Evolutionary conservation across 2,329 filamentous ascomycete genomes (phyloP), one percentile per base, ranked within the genome.

Genomic region (Trichoderma citrinoviride): DNA sequence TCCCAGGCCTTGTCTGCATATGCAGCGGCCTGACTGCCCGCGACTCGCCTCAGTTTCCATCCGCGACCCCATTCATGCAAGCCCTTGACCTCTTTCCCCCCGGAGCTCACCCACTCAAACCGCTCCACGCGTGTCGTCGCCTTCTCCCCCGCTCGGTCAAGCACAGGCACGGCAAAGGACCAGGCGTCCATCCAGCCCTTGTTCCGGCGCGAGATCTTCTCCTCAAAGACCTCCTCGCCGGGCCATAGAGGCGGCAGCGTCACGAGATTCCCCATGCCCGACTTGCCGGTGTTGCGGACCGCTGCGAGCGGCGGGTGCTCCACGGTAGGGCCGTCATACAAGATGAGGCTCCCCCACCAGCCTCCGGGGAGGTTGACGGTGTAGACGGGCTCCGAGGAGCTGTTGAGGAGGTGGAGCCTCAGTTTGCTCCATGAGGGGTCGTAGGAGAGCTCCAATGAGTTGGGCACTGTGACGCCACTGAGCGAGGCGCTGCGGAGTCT

Each of bases 41-140:
- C 49, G 15, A 68, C 61, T 29, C 72, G 68, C 21, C 66, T 62
- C 1, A 82, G 73, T 70, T 81, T 80, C 76, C 77, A 80, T 12
- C 79, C 78, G 14, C 70, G 69, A 4, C 66, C 68, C 19, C 70
- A 64, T 3, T 73, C 70, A 29, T 71, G 73, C 5, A 80, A 70
- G 7, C 67, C 68, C 37, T 69, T 69, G 29, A 81, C 72, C 29
- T 75, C 78, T 7, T 65, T 65, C 41, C 77, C 76, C 33, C 69
- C 69, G 60, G 73, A 74, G 64, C 74, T 71, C 2, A 78, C 76
- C 80, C 80, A 82, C 72, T 81, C 77, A 67, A 79, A 81, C n/a
- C 67, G 46, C 68, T 81, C 79, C 23, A 65, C 46, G 21, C 40
- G 49, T 25, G 37, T 49, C 14, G 60, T 62, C 21, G 15, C 17